These are phyloP conservation scores for Sugiyamaella qingdaonensis DNA, from an alignment of 805 yeast species.

Conservation along the genomic window DNA sequence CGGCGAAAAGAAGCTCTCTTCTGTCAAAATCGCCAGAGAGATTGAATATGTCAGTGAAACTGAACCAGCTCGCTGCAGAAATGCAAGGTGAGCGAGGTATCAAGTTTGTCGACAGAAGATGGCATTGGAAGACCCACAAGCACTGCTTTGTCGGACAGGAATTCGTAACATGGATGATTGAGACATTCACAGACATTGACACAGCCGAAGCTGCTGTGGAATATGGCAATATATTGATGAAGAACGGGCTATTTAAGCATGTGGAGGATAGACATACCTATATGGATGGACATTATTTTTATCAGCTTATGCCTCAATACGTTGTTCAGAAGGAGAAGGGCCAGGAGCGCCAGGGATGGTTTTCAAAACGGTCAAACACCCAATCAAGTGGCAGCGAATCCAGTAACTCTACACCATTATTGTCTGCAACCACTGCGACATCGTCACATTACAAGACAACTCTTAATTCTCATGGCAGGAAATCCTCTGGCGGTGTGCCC, in stretches of 20 bases:
- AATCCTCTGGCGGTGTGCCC: constrained; percentile 5
- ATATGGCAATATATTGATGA: constrained; percentile 77
- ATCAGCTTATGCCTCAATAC: constrained; percentile 60
- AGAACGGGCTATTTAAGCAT: constrained; percentile 66
- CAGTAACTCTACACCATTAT: background rate
- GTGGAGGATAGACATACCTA: constrained; percentile 81
- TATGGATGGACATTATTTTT: constrained; percentile 90
- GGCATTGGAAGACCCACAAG: constrained; percentile 82
- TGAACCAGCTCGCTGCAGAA: constrained; percentile 55
- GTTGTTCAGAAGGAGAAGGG: constrained; percentile 23
- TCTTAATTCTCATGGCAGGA: constrained; percentile 2
- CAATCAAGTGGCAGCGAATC: constrained; percentile 2
- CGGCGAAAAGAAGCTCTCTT: constrained; percentile 37
- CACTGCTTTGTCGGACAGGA: constrained; percentile 84
- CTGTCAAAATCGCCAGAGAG: constrained; percentile 31
- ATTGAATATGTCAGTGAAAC: constrained; percentile 47
- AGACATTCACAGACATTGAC: constrained; percentile 72
- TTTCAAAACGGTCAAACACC: constrained; percentile 16
- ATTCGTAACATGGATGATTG: constrained; percentile 78
- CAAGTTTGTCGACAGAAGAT: constrained; percentile 67
- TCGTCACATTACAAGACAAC: background rate
- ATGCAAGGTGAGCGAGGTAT: constrained; percentile 65
- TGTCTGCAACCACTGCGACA: background rate
- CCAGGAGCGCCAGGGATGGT: constrained; percentile 23
- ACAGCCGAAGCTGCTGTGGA: constrained; percentile 77